Base-by-base conservation (phyloP, 305 asterid genomes). In the Fraxinus latifolia region DNA sequence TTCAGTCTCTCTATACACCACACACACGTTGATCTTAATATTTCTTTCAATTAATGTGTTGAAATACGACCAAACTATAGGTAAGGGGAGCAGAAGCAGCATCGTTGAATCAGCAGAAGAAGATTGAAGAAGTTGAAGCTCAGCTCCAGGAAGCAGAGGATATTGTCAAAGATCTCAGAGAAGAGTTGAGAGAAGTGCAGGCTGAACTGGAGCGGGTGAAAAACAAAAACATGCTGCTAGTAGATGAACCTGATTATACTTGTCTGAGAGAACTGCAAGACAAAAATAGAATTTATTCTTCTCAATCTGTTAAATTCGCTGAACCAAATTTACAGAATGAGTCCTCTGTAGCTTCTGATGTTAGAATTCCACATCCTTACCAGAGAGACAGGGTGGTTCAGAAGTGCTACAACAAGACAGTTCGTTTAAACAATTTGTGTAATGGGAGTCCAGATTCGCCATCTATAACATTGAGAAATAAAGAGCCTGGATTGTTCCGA, bases 91-190 rank as follows among this genome's bases (percentile, higher is more conserved):
- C 91, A 21, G 95, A 91, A 83, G 79, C 89, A 83, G 82, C 82
- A 27, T 73, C 92, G 55, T 32, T 87, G 86, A 89, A 60, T 86
- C 92, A 92, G 84, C 94, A 89, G 90, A 91, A 81, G 74, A 95
- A 93, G 91, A 90, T 93, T 55, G 96, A 91, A 36, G 97, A 92
- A 85, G 96, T 95, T 19, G 99, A 94, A 88, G 97, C 97, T 73
- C 99, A 95, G 83, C 99, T 95, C 82, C 92, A 92, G 79, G 99
- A 94, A 89, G 97, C 97, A 3, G 97, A 94, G 85, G 97, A 94
- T 79, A 95, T 95, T 62, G 98, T 95, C 70, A 92, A 84, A 82
- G 97, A 91, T 86, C 97, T 95, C 83, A 89, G 99, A 87, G 92
- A 89, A 9, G 97, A 95, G 85, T 82, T 94, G 85, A 87, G 90